Evolutionary conservation across 257 asterid species (phyloP).

Genomic region (Nicotiana knightiana): DNA sequence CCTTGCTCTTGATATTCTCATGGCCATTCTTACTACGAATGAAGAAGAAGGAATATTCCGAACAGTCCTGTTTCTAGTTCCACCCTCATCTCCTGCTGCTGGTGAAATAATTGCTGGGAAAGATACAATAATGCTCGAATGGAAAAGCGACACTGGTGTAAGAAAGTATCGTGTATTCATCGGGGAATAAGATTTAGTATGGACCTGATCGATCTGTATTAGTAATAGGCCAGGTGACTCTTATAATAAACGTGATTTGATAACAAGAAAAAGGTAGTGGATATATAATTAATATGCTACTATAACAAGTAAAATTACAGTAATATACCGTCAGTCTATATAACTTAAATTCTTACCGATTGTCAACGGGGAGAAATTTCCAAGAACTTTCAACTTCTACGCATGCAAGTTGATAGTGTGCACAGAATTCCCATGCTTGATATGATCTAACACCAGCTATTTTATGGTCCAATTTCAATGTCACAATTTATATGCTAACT

Average conservation of each 20-base stretch:
- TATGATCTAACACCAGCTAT: neutral
- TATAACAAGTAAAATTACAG: neutral
- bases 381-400: neutral
- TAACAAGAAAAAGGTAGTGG: neutral
- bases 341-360: neutral
- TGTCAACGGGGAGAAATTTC: neutral
- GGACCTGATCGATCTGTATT: neutral
- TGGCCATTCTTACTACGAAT: constrained; percentile 56
- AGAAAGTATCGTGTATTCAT: constrained; percentile 53
- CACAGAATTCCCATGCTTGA: neutral
- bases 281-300: neutral
- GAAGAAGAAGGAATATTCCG: constrained; percentile 31
- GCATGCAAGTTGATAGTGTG: neutral
- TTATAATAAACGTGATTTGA: neutral
- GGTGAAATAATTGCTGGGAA: constrained; percentile 26
- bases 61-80: too few species aligned
- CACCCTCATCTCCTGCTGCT: constrained; percentile 18
- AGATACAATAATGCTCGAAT: constrained; percentile 18
- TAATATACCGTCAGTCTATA: neutral
- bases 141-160: constrained; percentile 50
- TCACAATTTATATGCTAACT: neutral
- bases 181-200: too few species aligned
- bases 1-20: constrained; percentile 70
- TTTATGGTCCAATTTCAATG: neutral
- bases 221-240: neutral